Percentiles rank a stretch among this genome's conserved stretches.
These are phyloP conservation scores for Rhazya stricta DNA, from an alignment of 257 asterid genomes.

Conservation along the genomic window DNA sequence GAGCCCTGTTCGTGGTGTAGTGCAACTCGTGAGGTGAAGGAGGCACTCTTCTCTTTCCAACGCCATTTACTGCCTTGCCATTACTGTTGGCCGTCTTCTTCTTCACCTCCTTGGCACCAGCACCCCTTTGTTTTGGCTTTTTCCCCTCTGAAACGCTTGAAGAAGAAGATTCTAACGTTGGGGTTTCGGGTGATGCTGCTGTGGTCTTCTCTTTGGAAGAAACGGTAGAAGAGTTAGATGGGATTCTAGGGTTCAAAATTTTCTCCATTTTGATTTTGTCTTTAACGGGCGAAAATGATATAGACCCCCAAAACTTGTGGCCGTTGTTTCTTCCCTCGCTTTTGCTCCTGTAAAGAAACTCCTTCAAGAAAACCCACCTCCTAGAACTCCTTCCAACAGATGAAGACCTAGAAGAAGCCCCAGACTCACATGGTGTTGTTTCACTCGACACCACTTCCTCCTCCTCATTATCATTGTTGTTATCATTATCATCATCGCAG, in stretches of 20 bases:
- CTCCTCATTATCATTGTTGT: constrained; percentile 6
- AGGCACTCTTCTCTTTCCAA: constrained; percentile 48
- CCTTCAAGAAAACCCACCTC: constrained; percentile 78
- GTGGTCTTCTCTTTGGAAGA: constrained; percentile 10
- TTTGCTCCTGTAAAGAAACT: constrained; percentile 75
- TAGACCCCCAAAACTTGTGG: constrained; percentile 61
- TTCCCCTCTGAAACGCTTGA: constrained; percentile 11
- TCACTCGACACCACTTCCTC: constrained; percentile 16
- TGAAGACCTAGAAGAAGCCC: constrained; percentile 62
- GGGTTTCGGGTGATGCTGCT: background rate
- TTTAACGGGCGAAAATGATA: constrained; percentile 60
- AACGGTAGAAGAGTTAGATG: background rate
- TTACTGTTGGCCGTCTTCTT: constrained; percentile 28
- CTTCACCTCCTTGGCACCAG: constrained; percentile 28
- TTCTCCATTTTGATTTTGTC: constrained; percentile 47
- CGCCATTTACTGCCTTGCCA: constrained; percentile 23
- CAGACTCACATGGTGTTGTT: constrained; percentile 46
- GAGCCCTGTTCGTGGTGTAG: constrained; percentile 80
- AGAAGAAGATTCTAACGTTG: background rate
- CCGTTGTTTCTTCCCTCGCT: constrained; percentile 74
- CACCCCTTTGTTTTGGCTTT: constrained; percentile 5
- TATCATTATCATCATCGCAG: constrained; percentile 7
- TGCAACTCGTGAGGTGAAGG: constrained; percentile 87
- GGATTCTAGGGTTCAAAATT: constrained; percentile 12
- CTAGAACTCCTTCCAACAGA: constrained; percentile 72